Percentiles rank a stretch among this genome's conserved stretches.
Evolutionary conservation across 2,329 filamentous ascomycete genomes (phyloP).

Genomic region (Fusarium fujikuroi): DNA sequence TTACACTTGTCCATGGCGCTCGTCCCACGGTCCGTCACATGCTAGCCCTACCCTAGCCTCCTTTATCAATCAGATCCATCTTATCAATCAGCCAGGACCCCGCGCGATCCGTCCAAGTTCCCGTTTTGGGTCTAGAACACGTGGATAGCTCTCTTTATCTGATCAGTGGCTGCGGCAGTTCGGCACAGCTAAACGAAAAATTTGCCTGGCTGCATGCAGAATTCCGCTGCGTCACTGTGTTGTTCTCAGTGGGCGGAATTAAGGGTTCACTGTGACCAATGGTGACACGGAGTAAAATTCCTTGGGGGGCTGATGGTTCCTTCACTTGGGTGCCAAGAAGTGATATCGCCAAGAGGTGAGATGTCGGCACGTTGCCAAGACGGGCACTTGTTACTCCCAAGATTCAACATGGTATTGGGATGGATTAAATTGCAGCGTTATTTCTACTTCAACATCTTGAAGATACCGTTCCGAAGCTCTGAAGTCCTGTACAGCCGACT

Average conservation of each 20-base stretch:
- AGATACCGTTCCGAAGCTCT: too few relatives aligned
- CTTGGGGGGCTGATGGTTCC: background rate
- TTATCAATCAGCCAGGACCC: slow-evolving; percentile 1
- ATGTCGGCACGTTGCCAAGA: background rate
- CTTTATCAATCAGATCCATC: slow-evolving; percentile 4
- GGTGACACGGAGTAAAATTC: background rate
- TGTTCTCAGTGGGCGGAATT: background rate
- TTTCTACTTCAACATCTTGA: too few relatives aligned
- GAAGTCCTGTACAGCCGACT: background rate
- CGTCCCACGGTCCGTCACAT: background rate
- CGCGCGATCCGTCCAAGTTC: background rate
- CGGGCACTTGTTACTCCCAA: background rate
- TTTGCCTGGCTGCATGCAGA: background rate
- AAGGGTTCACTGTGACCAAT: background rate
- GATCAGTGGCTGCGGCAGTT: slow-evolving; percentile 1
- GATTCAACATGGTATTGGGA: background rate
- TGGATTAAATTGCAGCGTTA: too few relatives aligned
- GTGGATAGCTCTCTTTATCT: background rate
- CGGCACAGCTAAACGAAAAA: background rate
- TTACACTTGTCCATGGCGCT: background rate
- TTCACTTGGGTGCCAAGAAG: background rate
- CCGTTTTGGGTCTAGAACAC: background rate
- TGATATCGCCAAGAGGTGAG: background rate
- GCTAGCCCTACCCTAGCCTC: background rate
- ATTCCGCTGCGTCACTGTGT: background rate